A percentile compares a stretch with the other conserved stretches of the same genome.
Conservation (phyloP, 257 asterid species). For the Lycium barbarum region DNA sequence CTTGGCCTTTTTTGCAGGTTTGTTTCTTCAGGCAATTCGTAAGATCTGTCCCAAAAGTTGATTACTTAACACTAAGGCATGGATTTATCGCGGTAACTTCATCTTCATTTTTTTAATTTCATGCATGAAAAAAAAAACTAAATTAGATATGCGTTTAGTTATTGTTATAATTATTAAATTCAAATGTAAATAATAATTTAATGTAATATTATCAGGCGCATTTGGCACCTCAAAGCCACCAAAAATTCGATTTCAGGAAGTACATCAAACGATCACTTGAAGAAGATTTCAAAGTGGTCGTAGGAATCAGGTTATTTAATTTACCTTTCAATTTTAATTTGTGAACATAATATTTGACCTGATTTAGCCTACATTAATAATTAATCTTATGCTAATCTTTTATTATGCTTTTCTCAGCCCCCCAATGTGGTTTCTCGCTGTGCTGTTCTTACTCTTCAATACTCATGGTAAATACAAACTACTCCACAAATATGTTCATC, state of each 20-base stretch:
- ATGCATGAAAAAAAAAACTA: background rate
- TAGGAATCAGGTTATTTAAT: constrained; percentile 77
- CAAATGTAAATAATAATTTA: background rate
- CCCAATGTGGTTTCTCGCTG: constrained; percentile 83
- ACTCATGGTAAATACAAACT: constrained; percentile 73
- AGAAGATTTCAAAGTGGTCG: constrained; percentile 94
- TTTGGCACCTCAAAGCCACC: constrained; percentile 83
- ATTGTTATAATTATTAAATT: background rate
- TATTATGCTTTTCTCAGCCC: constrained; percentile 59
- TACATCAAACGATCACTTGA: constrained; percentile 90
- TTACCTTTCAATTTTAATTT: background rate
- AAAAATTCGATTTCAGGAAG: constrained; percentile 73
- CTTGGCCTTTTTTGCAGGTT: constrained; percentile 50
- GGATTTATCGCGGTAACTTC: constrained; percentile 80
- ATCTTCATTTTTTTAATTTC: background rate
- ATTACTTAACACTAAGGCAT: constrained; percentile 86
- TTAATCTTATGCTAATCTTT: background rate
- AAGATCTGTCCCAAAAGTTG: constrained; percentile 89
- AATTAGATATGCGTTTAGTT: background rate
- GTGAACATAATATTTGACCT: background rate
- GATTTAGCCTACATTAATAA: too few relatives aligned
- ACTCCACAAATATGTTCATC: background rate
- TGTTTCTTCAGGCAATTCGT: constrained; percentile 91
- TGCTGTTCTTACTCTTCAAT: constrained; percentile 83
- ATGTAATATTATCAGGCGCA: constrained; percentile 65